Evolutionary conservation across 805 yeast genomes (phyloP), one percentile per base, ranked within the genome.

Genomic region (Wickerhamiella spandovensis): DNA sequence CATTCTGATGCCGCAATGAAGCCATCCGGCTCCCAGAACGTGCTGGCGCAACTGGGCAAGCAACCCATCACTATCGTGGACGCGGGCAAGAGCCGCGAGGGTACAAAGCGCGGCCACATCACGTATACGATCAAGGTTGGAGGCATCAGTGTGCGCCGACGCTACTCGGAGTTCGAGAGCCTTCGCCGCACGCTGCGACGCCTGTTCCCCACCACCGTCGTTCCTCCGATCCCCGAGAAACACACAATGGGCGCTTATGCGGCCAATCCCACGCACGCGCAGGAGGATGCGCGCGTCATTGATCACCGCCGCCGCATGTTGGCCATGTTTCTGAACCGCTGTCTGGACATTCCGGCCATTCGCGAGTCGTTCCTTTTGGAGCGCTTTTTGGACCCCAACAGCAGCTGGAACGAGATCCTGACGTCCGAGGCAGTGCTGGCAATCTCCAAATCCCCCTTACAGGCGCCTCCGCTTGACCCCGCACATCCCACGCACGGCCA

Each of bases 181-280:
- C 72, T 92, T 44, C 72, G 96, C 53, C 81, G 78, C 41, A 74
- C 83, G 4, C 70, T 92, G 21, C 71, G 79, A 2, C 79, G 82
- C 57, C 67, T 85, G 38, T 82, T 83, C 55, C 97, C 98, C 2
- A 78, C 92, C 2, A 63, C 80, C 3, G 75, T 92, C 2, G 78
- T 92, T 5, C 98, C 98, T 6, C 97, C 97, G 1, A 90, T 92
- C 9, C 98, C 98, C 0, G 84, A 81, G 64, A 84, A 84, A 63
- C 90, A 84, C 63, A 73, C 84, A 15, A 63, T 84, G 55, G 57
- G 70, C 23, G 74, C 72, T 44, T 70, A 70, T 52, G 75, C 74
- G 8, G 67, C 68, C 6, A 64, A 69, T 24, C 73, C 74, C 22
- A 64, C 75, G 15, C 70, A 65, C 50, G 73, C 73, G 13, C 69